Percentiles rank a stretch among this genome's conserved stretches.
Conservation (phyloP, 2,329 filamentous ascomycete genomes). For the Aspergillus uvarum region DNA sequence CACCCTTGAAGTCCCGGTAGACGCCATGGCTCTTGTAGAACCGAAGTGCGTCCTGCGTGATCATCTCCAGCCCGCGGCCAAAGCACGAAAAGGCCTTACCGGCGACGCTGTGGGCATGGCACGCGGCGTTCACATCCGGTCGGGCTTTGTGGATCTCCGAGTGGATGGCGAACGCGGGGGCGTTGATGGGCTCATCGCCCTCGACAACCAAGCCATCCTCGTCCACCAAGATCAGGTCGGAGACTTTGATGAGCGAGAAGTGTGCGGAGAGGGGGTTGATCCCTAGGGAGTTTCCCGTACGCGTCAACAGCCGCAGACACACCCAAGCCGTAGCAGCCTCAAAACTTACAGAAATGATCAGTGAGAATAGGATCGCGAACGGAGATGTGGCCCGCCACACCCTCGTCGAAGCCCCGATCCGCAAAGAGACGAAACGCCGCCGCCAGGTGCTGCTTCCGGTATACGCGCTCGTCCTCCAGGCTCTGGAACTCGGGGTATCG, state of each 20-base stretch:
- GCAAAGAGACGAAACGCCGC: slow-evolving; percentile 39
- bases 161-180: slow-evolving; percentile 50
- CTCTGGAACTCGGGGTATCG: neutral
- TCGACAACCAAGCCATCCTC: slow-evolving; percentile 45
- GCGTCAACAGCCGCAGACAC: neutral
- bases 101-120: slow-evolving; percentile 47
- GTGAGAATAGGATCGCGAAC: slow-evolving; percentile 38
- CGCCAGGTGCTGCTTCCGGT: slow-evolving; percentile 40
- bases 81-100: slow-evolving; percentile 47
- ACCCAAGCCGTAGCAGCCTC: too few relatives aligned
- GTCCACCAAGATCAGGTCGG: slow-evolving; percentile 47
- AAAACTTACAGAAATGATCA: slow-evolving; percentile 29
- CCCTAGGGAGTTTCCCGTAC: neutral
- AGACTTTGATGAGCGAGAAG: slow-evolving; percentile 28
- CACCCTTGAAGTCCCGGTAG: slow-evolving; percentile 16
- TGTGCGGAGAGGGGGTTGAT: slow-evolving; percentile 18
- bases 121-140: slow-evolving; percentile 51
- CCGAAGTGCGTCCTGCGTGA: slow-evolving; percentile 56
- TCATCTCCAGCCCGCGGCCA: slow-evolving; percentile 43
- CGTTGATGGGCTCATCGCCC: slow-evolving; percentile 42
- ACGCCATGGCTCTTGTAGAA: slow-evolving; percentile 53
- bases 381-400: slow-evolving; percentile 44
- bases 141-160: slow-evolving; percentile 53
- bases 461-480: neutral
- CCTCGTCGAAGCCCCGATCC: slow-evolving; percentile 18